phyloP scores from a whole-genome alignment of 352 stramenopile species.

The Thraustochytrium striatum region DNA sequence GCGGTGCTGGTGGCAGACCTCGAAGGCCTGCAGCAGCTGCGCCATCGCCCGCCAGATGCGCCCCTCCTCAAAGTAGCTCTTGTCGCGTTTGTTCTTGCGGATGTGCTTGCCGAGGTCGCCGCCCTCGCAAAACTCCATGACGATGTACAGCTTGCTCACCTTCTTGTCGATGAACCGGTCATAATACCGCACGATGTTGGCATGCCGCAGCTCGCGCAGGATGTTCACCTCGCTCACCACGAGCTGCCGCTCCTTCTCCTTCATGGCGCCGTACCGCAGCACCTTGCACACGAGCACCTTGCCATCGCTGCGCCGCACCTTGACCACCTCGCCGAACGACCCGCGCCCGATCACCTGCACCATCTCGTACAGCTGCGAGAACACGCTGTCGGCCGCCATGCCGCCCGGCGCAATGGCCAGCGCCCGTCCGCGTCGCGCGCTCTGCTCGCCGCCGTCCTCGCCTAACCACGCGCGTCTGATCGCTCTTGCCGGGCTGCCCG shows the following conservation, averaged over 20 bases:
- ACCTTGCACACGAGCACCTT: conserved; percentile 88
- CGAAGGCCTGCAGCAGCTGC: conserved; percentile 81
- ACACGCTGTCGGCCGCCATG: not conserved
- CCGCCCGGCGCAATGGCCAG: not conserved
- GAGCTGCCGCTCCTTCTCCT: conserved; percentile 86
- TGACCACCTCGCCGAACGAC: conserved; percentile 81
- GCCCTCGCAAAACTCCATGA: conserved; percentile 88
- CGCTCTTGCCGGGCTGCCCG: not conserved
- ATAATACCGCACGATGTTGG: conserved; percentile 85
- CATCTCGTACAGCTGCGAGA: conserved; percentile 20
- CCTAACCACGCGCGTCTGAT: not conserved
- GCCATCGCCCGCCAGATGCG: conserved; percentile 88
- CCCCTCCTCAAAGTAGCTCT: conserved; percentile 73
- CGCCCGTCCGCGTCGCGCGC: not conserved
- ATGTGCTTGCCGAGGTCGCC: conserved; percentile 67
- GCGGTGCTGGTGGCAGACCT: conserved; percentile 68
- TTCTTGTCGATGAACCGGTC: conserved; percentile 87
- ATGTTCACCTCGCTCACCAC: conserved; percentile 91
- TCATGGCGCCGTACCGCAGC: conserved; percentile 83
- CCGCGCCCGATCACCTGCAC: conserved; percentile 77
- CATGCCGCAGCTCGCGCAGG: conserved; percentile 80
- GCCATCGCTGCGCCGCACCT: conserved; percentile 78
- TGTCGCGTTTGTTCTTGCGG: conserved; percentile 55
- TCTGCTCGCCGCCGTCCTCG: not conserved
- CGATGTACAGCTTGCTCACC: conserved; percentile 84